Conservation (phyloP, 2,329 filamentous ascomycete species). For the Pestalotiopsis fici region DNA sequence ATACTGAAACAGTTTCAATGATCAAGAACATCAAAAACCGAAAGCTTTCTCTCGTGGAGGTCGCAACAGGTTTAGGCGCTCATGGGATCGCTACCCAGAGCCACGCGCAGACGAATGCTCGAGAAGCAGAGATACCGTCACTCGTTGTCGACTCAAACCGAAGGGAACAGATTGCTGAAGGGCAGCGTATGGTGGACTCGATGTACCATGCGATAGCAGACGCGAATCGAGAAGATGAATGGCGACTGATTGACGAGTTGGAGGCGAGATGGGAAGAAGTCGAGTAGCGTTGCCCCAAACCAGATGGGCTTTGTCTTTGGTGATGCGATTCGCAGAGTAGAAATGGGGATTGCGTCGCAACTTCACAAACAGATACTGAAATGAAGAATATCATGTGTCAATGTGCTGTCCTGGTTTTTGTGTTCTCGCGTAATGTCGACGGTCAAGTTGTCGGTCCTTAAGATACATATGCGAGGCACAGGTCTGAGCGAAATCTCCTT, state of each 20-base stretch:
- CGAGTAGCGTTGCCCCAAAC: neutral
- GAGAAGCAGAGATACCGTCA: neutral
- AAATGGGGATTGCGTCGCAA: too few relatives aligned
- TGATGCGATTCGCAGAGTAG: neutral
- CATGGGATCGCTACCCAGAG: neutral
- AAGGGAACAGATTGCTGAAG: neutral
- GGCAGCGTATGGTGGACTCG: neutral
- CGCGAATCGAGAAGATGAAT: neutral
- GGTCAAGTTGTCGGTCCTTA: too few relatives aligned
- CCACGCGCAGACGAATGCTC: too few relatives aligned
- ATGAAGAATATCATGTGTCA: too few relatives aligned
- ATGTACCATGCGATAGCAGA: neutral
- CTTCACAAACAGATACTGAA: too few relatives aligned
- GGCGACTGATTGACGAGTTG: neutral
- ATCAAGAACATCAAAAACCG: neutral
- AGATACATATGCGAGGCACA: too few relatives aligned
- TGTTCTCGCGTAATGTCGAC: too few relatives aligned
- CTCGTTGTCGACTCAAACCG: neutral
- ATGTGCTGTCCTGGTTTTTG: too few relatives aligned
- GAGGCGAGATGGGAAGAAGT: constrained; percentile 4
- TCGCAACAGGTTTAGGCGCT: neutral
- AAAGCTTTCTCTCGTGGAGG: neutral
- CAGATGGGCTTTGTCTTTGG: neutral
- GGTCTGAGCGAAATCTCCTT: too few relatives aligned
- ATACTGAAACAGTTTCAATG: neutral